Evolutionary conservation across 1,284 basidiomycete genomes (phyloP).

Genomic region (Peniophora sp.): DNA sequence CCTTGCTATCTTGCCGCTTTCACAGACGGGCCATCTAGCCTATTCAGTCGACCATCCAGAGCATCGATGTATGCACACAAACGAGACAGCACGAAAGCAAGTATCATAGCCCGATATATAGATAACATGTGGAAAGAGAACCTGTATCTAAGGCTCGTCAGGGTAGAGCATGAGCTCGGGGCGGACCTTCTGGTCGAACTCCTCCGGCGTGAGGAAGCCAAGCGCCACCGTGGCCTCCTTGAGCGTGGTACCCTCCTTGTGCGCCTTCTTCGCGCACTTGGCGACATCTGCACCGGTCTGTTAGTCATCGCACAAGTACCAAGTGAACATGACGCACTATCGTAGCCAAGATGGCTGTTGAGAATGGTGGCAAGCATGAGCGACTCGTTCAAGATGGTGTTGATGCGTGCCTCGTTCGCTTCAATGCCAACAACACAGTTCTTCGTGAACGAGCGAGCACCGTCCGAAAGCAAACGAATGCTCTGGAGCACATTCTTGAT

Average conservation of each 20-base stretch:
- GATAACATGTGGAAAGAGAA: too few relatives aligned
- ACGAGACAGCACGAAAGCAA: too few relatives aligned
- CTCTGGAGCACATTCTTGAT: constrained; percentile 97
- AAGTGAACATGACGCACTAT: constrained; percentile 58
- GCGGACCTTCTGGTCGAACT: constrained; percentile 93
- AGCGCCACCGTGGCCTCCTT: constrained; percentile 91
- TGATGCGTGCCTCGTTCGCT: constrained; percentile 93
- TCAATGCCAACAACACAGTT: constrained; percentile 95
- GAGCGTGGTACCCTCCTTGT: constrained; percentile 94
- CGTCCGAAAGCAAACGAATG: constrained; percentile 90
- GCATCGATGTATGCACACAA: too few relatives aligned
- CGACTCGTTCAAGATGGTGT: constrained; percentile 86
- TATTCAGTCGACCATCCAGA: too few relatives aligned
- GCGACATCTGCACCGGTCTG: constrained; percentile 70
- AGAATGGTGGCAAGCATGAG: constrained; percentile 95
- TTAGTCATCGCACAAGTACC: constrained; percentile 5
- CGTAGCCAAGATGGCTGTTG: constrained; percentile 90
- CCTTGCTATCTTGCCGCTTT: too few relatives aligned
- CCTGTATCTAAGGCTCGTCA: constrained; percentile 37
- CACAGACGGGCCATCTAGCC: too few relatives aligned
- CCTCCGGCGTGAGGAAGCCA: constrained; percentile 81
- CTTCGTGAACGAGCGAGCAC: constrained; percentile 87
- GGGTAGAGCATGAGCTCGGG: constrained; percentile 87
- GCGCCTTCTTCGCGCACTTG: constrained; percentile 98
- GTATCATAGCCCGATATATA: too few relatives aligned